Conservation (phyloP, 441 rosid genomes). For the Capsella rubella region DNA sequence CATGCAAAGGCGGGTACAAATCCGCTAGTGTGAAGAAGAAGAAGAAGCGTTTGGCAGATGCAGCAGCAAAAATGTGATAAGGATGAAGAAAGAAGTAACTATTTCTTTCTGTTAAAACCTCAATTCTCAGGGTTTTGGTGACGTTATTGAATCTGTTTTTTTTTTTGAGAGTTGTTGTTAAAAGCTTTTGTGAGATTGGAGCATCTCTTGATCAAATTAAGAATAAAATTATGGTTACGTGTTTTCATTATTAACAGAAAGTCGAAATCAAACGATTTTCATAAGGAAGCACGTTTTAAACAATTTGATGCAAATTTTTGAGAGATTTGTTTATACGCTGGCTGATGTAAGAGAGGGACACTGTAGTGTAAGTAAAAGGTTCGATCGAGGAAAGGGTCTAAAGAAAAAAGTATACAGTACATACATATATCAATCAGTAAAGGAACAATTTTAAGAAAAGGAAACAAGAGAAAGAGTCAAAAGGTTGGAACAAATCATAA, state of each 20-base stretch:
- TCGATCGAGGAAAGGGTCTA: slow-evolving; percentile 27
- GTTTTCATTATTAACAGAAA: background rate
- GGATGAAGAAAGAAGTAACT: background rate
- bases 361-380: slow-evolving; percentile 15
- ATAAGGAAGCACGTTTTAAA: too few species aligned
- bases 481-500: slow-evolving; percentile 36
- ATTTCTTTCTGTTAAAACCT: background rate
- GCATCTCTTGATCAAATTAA: slow-evolving; percentile 10
- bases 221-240: slow-evolving; percentile 8
- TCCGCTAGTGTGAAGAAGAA: slow-evolving; percentile 68
- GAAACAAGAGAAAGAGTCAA: slow-evolving; percentile 20
- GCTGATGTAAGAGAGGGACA: background rate
- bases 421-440: too few species aligned
- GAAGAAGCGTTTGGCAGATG: slow-evolving; percentile 51
- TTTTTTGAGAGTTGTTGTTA: background rate
- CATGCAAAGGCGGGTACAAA: slow-evolving; percentile 81
- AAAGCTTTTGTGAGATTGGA: background rate
- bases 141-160: slow-evolving; percentile 6
- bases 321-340: slow-evolving; percentile 3
- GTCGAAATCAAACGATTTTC: background rate
- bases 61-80: background rate
- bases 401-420: background rate
- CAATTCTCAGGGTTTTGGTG: slow-evolving; percentile 7
- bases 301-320: background rate
- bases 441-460: background rate